Conservation (phyloP, 129 eudicot species). For the Artemisia argyi region DNA sequence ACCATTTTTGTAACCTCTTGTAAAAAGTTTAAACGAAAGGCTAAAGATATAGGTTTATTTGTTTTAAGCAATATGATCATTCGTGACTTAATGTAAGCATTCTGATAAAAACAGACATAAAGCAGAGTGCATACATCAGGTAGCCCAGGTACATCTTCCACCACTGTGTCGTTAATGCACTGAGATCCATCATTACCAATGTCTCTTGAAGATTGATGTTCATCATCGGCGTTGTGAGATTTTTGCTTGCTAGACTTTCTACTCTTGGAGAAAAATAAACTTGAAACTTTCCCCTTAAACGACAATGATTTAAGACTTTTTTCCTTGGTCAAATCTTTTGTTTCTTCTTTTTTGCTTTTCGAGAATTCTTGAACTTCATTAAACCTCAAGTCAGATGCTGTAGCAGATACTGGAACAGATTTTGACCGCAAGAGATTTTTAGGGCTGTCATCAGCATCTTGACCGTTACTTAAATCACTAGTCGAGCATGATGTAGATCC, state of each 20-base stretch:
- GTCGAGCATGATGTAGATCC: background rate
- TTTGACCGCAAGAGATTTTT: slow-evolving; percentile 75
- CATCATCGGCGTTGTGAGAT: slow-evolving; percentile 41
- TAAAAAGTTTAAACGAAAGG: too few species aligned
- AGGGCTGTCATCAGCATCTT: slow-evolving; percentile 37
- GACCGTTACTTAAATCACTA: slow-evolving; percentile 35
- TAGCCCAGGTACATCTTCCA: background rate
- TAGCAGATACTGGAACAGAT: slow-evolving; percentile 81
- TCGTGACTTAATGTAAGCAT: background rate
- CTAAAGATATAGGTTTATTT: too few species aligned
- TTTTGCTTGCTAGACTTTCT: slow-evolving; percentile 61
- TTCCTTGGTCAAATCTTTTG: slow-evolving; percentile 48
- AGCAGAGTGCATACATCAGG: slow-evolving; percentile 47
- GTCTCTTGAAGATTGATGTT: slow-evolving; percentile 34
- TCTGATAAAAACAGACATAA: background rate
- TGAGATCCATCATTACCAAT: slow-evolving; percentile 33
- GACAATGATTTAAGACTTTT: slow-evolving; percentile 51
- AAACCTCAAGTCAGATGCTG: slow-evolving; percentile 34
- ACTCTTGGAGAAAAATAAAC: slow-evolving; percentile 79
- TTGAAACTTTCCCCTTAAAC: slow-evolving; percentile 73
- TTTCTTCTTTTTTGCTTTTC: slow-evolving; percentile 38
- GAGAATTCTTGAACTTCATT: slow-evolving; percentile 35
- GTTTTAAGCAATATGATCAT: background rate
- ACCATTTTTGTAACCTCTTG: too few species aligned
- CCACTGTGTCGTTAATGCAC: slow-evolving; percentile 29